A percentile compares a stretch with the other conserved stretches of the same genome.
These are phyloP conservation scores for Knoxdaviesia proteae DNA, from an alignment of 2,329 filamentous ascomycete species.

Conservation along the genomic window DNA sequence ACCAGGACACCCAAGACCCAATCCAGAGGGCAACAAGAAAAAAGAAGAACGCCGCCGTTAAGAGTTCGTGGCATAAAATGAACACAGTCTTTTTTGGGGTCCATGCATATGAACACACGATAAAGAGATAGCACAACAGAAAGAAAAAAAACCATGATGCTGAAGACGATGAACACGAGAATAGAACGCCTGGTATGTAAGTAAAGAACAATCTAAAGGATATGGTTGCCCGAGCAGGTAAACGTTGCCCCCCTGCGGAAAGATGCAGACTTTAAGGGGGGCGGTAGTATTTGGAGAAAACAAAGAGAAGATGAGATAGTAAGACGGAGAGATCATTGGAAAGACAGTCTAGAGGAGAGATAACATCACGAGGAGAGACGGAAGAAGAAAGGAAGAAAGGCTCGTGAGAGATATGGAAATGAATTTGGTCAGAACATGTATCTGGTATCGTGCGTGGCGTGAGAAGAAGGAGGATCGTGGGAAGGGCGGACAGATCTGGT, in stretches of 20 bases:
- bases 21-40: neutral
- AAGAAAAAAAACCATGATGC: neutral
- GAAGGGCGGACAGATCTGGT: too few relatives aligned
- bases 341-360: neutral
- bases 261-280: too few relatives aligned
- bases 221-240: too few relatives aligned
- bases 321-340: neutral
- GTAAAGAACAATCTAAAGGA: too few relatives aligned
- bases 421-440: too few relatives aligned
- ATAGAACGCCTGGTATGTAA: too few relatives aligned
- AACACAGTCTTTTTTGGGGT: too few relatives aligned
- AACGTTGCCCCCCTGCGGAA: too few relatives aligned
- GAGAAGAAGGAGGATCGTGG: too few relatives aligned
- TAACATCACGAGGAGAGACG: neutral
- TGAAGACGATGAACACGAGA: too few relatives aligned
- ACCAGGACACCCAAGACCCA: neutral
- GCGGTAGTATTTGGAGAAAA: neutral
- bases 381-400: neutral
- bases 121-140: neutral
- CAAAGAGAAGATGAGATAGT: neutral
- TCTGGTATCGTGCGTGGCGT: too few relatives aligned
- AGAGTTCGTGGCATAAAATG: neutral
- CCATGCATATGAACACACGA: neutral
- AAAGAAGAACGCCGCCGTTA: neutral
- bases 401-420: neutral